phyloP scores from a whole-genome alignment of 2,329 filamentous ascomycete species.

The Cladosporium phlei region DNA sequence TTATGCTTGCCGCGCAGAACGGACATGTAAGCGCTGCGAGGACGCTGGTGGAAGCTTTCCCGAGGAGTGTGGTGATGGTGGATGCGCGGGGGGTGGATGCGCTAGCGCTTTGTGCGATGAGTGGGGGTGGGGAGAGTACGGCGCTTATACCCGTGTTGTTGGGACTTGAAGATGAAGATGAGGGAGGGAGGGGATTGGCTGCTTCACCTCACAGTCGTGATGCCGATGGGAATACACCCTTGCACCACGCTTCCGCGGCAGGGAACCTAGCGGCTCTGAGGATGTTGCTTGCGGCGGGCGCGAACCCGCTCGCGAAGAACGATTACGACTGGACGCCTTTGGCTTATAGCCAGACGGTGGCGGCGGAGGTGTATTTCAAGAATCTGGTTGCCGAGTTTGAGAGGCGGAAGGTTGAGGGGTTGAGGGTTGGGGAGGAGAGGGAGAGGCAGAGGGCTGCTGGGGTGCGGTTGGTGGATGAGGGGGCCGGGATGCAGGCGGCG shows the following conservation, averaged over 20 bases:
- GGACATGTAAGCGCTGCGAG: conserved; percentile 71
- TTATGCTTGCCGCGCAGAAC: conserved; percentile 69
- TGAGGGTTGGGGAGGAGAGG: conserved; percentile 28
- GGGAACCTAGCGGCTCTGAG: conserved; percentile 73
- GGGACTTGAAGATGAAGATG: conserved; percentile 21
- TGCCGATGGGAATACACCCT: conserved; percentile 72
- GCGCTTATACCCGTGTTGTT: conserved; percentile 41
- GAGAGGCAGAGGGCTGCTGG: conserved; percentile 27
- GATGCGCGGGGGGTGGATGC: conserved; percentile 68
- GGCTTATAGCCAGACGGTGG: conserved; percentile 75
- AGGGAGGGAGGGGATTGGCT: too few relatives aligned
- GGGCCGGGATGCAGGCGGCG: background rate
- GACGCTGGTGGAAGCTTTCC: conserved; percentile 61
- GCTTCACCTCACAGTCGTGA: conserved; percentile 44
- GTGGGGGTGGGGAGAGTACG: conserved; percentile 19
- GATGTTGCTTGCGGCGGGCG: conserved; percentile 72
- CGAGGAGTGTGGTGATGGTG: conserved; percentile 57
- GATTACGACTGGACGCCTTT: conserved; percentile 76
- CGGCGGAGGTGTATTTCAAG: conserved; percentile 81
- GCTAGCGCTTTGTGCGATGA: conserved; percentile 37
- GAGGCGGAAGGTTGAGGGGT: conserved; percentile 50
- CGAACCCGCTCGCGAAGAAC: conserved; percentile 68
- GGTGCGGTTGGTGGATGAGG: conserved; percentile 27
- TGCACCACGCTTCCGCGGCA: conserved; percentile 80
- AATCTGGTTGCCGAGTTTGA: conserved; percentile 68